Evolutionary conservation across 2,329 filamentous ascomycete genomes (phyloP).

Genomic region (Penicillium sp.): DNA sequence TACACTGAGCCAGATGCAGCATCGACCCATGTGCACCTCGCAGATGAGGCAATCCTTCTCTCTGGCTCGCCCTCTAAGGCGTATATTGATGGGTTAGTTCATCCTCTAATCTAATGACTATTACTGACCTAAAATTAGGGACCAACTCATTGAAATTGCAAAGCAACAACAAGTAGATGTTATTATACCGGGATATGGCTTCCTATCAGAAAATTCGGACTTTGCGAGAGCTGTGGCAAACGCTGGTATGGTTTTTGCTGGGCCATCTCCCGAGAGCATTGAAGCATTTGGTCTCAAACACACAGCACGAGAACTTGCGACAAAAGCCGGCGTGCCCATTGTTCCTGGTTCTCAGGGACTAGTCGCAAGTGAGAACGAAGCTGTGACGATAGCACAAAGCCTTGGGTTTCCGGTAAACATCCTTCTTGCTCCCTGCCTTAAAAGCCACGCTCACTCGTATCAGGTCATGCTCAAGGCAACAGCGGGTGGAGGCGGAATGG

Average conservation of each 20-base stretch:
- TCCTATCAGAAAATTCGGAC: constrained; percentile 66
- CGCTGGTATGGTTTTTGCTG: constrained; percentile 64
- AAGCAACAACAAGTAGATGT: constrained; percentile 57
- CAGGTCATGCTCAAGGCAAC: constrained; percentile 77
- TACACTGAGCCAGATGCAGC: constrained; percentile 62
- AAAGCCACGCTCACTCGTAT: neutral
- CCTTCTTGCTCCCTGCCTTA: neutral
- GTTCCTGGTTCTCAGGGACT: constrained; percentile 59
- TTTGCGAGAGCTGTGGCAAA: constrained; percentile 61
- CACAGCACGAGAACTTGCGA: constrained; percentile 59
- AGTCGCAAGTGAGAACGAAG: constrained; percentile 54
- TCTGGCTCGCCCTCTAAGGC: constrained; percentile 54
- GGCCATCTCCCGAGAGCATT: constrained; percentile 61
- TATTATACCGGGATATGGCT: constrained; percentile 71
- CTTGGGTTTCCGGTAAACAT: constrained; percentile 55
- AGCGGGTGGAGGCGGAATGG: constrained; percentile 81
- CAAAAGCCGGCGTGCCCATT: constrained; percentile 58
- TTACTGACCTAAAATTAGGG: neutral
- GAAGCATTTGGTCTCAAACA: constrained; percentile 65
- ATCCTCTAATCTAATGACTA: neutral
- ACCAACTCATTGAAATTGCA: constrained; percentile 56
- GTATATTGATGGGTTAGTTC: constrained; percentile 52
- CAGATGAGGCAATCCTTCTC: constrained; percentile 59
- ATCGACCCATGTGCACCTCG: constrained; percentile 59
- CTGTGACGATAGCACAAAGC: constrained; percentile 47